Conservation (phyloP, 2,329 filamentous ascomycete genomes). For the Ophiostoma tasmaniense region DNA sequence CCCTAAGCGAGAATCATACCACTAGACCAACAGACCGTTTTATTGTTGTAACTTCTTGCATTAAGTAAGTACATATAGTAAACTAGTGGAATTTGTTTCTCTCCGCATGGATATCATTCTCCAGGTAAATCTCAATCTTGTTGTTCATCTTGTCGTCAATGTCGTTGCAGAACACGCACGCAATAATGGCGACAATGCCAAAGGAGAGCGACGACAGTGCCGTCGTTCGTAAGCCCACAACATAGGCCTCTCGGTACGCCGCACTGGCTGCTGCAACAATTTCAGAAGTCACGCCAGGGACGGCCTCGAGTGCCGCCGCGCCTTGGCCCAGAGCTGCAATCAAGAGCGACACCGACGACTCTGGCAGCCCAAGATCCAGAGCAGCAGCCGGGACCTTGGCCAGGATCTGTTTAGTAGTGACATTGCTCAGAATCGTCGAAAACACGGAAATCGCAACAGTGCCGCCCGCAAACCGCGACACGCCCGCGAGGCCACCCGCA, state of each 20-base stretch:
- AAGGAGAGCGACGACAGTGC: constrained; percentile 27
- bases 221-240: constrained; percentile 25
- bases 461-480: constrained; percentile 36
- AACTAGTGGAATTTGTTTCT: constrained; percentile 23
- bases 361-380: neutral
- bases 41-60: neutral
- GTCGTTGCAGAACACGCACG: constrained; percentile 28
- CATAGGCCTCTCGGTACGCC: constrained; percentile 29
- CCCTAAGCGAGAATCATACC: constrained; percentile 61
- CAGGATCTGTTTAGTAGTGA: neutral
- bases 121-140: constrained; percentile 31
- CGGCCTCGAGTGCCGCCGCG: neutral
- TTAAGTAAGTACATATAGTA: neutral
- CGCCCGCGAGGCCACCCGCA: constrained; percentile 35
- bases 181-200: constrained; percentile 27
- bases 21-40: constrained; percentile 38
- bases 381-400: neutral
- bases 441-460: constrained; percentile 31
- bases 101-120: constrained; percentile 28
- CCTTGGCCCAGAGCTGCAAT: neutral
- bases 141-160: constrained; percentile 31
- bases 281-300: neutral
- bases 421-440: neutral
- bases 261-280: constrained; percentile 22
- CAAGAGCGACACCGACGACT: neutral